Percentiles rank a stretch among this genome's conserved stretches.
These are phyloP conservation scores for Stromatinia cepivora DNA, from an alignment of 2,329 filamentous ascomycete species.

Conservation along the genomic window DNA sequence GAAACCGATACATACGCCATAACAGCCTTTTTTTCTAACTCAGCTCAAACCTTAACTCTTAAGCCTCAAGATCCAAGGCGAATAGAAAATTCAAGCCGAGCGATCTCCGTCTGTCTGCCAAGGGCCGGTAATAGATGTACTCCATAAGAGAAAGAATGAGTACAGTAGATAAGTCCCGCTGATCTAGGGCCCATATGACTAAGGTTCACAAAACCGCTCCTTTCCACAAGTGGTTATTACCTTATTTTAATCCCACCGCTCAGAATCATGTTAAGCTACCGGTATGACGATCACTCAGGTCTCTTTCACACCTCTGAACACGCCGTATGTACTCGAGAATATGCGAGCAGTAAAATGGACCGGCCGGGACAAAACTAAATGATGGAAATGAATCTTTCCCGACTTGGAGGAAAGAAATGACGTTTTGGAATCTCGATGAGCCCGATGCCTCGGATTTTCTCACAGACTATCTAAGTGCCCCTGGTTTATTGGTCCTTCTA, in stretches of 20 bases:
- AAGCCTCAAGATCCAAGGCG: no score
- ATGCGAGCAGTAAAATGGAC: slow-evolving; percentile 2
- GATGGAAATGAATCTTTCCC: slow-evolving; percentile 5
- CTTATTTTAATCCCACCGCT: background rate
- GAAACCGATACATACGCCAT: background rate
- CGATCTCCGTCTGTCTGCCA: background rate
- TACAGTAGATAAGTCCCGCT: no score
- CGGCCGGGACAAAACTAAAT: background rate
- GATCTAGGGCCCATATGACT: no score
- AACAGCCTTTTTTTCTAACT: background rate
- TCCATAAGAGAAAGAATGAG: no score
- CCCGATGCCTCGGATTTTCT: background rate
- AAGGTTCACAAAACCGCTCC: no score
- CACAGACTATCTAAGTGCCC: background rate
- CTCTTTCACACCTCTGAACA: background rate
- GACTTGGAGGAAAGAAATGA: background rate
- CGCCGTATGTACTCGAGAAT: background rate
- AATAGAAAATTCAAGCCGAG: no score
- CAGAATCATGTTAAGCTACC: background rate
- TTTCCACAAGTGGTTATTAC: no score
- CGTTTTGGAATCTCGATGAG: background rate
- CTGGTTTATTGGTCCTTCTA: background rate
- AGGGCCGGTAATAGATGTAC: no score
- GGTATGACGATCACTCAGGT: background rate
- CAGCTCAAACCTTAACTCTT: background rate